phyloP scores from a whole-genome alignment of 441 rosid genomes.

The Aleurites moluccanus region DNA sequence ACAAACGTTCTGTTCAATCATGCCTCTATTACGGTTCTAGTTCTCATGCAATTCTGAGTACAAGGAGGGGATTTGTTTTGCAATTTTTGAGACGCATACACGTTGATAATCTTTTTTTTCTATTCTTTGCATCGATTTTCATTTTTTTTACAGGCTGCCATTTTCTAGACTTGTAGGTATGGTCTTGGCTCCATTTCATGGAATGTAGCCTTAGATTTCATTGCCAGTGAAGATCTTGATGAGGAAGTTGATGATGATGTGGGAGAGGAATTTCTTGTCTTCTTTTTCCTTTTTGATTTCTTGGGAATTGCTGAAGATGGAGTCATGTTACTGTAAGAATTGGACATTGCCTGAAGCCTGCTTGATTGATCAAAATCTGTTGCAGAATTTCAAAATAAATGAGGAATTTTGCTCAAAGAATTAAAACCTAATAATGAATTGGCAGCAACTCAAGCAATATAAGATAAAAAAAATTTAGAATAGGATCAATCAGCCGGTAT shows the following conservation, averaged over 20 bases:
- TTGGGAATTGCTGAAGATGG: constrained; percentile 42
- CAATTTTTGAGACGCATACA: constrained; percentile 4
- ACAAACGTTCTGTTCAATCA: constrained; percentile 21
- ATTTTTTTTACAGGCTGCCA: constrained; percentile 5
- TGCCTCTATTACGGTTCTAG: not conserved
- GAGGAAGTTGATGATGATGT: constrained; percentile 37
- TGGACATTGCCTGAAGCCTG: constrained; percentile 32
- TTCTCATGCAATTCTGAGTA: constrained; percentile 4
- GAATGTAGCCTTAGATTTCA: constrained; percentile 34
- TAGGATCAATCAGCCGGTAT: no score
- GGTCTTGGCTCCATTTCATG: constrained; percentile 22
- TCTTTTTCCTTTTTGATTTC: constrained; percentile 53
- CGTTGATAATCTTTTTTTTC: not conserved
- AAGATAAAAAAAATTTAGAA: no score
- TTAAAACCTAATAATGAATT: not conserved
- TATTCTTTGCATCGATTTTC: not conserved
- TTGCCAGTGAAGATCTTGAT: constrained; percentile 34
- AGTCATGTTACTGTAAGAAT: constrained; percentile 26
- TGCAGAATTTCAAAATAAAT: constrained; percentile 3
- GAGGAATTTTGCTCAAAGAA: not conserved
- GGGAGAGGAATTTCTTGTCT: constrained; percentile 33
- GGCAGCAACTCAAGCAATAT: not conserved
- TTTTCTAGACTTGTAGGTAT: constrained; percentile 22
- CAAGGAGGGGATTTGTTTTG: not conserved
- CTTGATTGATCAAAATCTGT: constrained; percentile 45